Base-by-base conservation (phyloP, 805 yeast species). In the Schizosaccharomyces octosporus region DNA sequence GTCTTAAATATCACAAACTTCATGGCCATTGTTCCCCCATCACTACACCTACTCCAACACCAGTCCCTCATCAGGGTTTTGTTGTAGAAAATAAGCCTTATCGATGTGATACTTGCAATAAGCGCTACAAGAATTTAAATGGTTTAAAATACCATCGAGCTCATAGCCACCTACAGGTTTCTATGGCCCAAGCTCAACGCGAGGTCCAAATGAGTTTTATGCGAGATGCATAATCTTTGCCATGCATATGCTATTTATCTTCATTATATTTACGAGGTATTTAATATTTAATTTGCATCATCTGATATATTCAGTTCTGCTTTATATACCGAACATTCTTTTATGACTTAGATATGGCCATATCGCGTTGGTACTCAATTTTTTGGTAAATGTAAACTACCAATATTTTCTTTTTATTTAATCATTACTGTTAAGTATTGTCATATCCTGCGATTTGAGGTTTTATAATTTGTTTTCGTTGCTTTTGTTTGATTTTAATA, bases 111-210 rank as follows among this genome's bases (percentile, higher is more conserved):
- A 95, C 90, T 55, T 93, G 98, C 74, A 97, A 97, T 63, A 93
- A 90, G 73, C 76, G 98, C 62, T 93, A 93, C 75, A 93, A 93
- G 77, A 93, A 93, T 69, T 76, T 93, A 68, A 93, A 93, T 71
- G 98, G 98, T 32, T 77, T 93, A 72, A 93, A 93, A 73, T 93
- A 93, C 72, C 98, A 93, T 72, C 81, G 97, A 67, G 97, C 96
- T 27, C 98, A 93, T 73, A 83, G 97, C 11, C 61, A 59, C 43
- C n/a, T 59, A 7, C 60, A 57, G 21, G 48, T 57, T n/a, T 39
- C 48, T 36, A 31, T 57, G 39, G 60, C 43, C 3, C 60, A 57
- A 41, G 42, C 60, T n/a, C 60, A 57, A 36, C 60, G 60, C 24
- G 60, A 57, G n/a, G 60, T 57, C 36, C 48, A 57, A 19, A 36